Evolutionary conservation across 345 rosid genomes (phyloP).

Genomic region (Citrus unshiu): DNA sequence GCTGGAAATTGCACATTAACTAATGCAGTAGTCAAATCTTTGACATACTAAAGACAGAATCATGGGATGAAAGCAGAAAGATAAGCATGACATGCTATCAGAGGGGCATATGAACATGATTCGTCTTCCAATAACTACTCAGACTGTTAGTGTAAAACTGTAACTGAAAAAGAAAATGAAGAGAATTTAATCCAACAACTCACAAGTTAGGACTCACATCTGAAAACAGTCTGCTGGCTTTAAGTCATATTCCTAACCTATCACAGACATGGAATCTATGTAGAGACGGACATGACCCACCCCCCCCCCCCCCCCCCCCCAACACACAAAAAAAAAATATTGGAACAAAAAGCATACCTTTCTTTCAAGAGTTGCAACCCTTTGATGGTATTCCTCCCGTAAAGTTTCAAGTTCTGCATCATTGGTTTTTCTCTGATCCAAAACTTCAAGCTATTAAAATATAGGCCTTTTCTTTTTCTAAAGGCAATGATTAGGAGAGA

Average conservation of each 20-base stretch:
- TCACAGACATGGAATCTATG: background rate
- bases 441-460: slow-evolving; percentile 23
- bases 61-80: background rate
- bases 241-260: background rate
- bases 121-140: background rate
- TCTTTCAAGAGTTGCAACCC: slow-evolving; percentile 92
- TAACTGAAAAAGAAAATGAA: background rate
- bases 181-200: background rate
- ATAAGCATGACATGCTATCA: background rate
- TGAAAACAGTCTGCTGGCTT: background rate
- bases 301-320: no score
- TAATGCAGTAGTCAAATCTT: background rate
- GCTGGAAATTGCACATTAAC: background rate
- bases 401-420: slow-evolving; percentile 95
- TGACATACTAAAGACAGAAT: background rate
- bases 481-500: background rate
- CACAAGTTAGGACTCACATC: background rate
- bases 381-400: slow-evolving; percentile 97
- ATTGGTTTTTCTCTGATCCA: slow-evolving; percentile 75
- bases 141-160: background rate
- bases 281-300: background rate
- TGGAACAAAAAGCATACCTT: slow-evolving; percentile 44
- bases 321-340: no score
- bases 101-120: background rate
- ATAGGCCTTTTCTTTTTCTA: background rate